Percentiles rank a stretch among this genome's conserved stretches.
Evolutionary conservation across 306 rosid genomes (phyloP).

Genomic region (Vigna angularis): DNA sequence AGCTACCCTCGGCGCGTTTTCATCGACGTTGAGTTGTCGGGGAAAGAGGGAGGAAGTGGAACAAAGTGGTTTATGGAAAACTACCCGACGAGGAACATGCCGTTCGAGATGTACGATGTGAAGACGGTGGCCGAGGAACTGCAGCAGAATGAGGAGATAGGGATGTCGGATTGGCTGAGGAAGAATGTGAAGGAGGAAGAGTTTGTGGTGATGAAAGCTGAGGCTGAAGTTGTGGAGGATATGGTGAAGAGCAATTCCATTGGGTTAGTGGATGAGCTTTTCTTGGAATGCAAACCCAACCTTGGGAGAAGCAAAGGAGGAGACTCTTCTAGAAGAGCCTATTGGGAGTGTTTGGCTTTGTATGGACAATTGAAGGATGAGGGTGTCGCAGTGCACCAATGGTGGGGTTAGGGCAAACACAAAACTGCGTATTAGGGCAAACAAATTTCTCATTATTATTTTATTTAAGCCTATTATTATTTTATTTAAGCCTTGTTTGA

Average conservation of each 20-base stretch:
- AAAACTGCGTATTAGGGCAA: too few relatives aligned
- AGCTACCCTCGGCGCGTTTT: constrained; percentile 72
- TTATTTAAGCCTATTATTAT: too few relatives aligned
- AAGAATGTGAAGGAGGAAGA: constrained; percentile 76
- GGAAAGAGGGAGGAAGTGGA: constrained; percentile 62
- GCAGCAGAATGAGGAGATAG: constrained; percentile 29
- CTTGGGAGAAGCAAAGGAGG: background rate
- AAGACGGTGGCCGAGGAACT: constrained; percentile 54
- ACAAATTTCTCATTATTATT: too few relatives aligned
- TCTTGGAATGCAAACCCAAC: constrained; percentile 80
- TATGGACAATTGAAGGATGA: constrained; percentile 80
- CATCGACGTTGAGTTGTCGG: constrained; percentile 66
- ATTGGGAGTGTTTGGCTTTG: constrained; percentile 88
- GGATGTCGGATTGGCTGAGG: constrained; percentile 74
- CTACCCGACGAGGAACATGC: constrained; percentile 73
- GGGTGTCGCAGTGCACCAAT: constrained; percentile 94
- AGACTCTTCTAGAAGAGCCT: constrained; percentile 56
- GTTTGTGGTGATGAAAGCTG: constrained; percentile 89
- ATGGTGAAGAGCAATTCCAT: constrained; percentile 60
- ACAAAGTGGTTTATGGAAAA: constrained; percentile 59
- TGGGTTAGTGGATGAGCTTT: constrained; percentile 76
- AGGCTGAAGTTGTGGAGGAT: constrained; percentile 86
- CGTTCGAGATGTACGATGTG: constrained; percentile 70
- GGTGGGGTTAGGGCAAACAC: constrained; percentile 70
- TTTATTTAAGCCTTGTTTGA: too few relatives aligned